Evolutionary conservation across 495 filamentous ascomycete species (phyloP).

Genomic region (Saxispiralis lemnorum): DNA sequence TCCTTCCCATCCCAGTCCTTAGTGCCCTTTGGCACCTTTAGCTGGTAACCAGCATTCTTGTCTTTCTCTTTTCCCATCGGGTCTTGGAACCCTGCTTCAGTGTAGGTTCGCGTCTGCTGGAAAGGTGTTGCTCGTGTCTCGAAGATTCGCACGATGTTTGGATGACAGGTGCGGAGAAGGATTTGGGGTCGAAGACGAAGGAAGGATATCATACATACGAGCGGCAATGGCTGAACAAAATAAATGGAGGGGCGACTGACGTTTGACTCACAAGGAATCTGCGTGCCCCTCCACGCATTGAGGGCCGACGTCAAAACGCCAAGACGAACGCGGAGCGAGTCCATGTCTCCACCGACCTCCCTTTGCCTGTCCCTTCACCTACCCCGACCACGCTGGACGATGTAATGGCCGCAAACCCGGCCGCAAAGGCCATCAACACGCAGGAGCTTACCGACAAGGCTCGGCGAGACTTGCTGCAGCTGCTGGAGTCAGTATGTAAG

Average conservation of each 20-base stretch:
- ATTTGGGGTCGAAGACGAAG: not conserved
- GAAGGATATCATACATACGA: slow-evolving; percentile 2
- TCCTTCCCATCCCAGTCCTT: slow-evolving; percentile 40
- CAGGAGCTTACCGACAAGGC: slow-evolving; percentile 19
- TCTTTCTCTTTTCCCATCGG: slow-evolving; percentile 18
- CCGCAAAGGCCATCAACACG: slow-evolving; percentile 18
- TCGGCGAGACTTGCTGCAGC: slow-evolving; percentile 18
- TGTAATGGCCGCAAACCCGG: slow-evolving; percentile 14
- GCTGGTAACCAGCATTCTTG: slow-evolving; percentile 14
- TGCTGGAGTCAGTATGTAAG: slow-evolving; percentile 20
- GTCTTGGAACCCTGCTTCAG: not conserved
- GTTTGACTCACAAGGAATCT: no score
- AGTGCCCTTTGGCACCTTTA: slow-evolving; percentile 20
- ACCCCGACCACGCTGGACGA: not conserved
- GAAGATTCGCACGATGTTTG: not conserved
- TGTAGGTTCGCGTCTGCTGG: slow-evolving; percentile 1
- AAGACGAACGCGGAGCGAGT: not conserved
- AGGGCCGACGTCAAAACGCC: not conserved
- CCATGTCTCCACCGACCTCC: not conserved
- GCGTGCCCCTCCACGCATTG: no score
- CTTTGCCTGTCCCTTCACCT: not conserved
- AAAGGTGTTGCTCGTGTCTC: not conserved
- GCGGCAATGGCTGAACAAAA: not conserved
- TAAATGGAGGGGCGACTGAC: no score
- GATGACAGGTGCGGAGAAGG: not conserved